These are phyloP conservation scores for Tulasnella calospora DNA, from an alignment of 768 basidiomycete species.

Conservation along the genomic window DNA sequence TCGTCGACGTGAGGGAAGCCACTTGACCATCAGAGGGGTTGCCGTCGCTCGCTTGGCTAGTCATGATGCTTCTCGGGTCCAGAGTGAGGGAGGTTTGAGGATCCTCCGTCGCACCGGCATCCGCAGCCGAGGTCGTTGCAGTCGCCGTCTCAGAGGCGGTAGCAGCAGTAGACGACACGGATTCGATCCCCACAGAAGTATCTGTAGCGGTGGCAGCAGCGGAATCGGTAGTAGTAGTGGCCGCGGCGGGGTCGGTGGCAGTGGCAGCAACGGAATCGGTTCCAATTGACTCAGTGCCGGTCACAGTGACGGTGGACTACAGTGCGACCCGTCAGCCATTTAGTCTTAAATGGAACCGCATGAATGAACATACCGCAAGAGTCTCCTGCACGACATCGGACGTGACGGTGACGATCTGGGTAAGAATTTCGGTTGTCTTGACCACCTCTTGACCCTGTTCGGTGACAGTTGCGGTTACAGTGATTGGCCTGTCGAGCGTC, in stretches of 20 bases:
- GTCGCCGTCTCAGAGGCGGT: slow-evolving; percentile 4
- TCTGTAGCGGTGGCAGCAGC: background rate
- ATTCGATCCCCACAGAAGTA: background rate
- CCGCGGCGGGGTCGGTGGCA: background rate
- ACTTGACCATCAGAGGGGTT: slow-evolving; percentile 33
- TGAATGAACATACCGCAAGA: background rate
- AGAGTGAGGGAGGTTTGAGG: slow-evolving; percentile 12
- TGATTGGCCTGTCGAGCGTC: background rate
- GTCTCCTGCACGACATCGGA: slow-evolving; percentile 1
- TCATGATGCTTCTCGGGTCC: slow-evolving; percentile 4
- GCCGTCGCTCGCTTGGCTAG: background rate
- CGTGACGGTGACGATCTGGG: slow-evolving; percentile 10
- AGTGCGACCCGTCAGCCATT: background rate
- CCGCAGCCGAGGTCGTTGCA: slow-evolving; percentile 8
- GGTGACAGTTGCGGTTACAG: slow-evolving; percentile 8
- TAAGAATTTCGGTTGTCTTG: slow-evolving; percentile 13
- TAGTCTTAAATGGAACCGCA: background rate
- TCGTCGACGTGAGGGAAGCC: slow-evolving; percentile 34
- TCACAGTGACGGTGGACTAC: background rate
- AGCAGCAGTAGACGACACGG: background rate
- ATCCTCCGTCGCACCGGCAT: background rate
- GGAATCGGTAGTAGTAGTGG: background rate
- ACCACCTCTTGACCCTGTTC: slow-evolving; percentile 9
- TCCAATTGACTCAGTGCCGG: background rate
- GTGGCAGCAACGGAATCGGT: background rate